phyloP scores from a whole-genome alignment of 345 rosid genomes.

The Salix dunnii region DNA sequence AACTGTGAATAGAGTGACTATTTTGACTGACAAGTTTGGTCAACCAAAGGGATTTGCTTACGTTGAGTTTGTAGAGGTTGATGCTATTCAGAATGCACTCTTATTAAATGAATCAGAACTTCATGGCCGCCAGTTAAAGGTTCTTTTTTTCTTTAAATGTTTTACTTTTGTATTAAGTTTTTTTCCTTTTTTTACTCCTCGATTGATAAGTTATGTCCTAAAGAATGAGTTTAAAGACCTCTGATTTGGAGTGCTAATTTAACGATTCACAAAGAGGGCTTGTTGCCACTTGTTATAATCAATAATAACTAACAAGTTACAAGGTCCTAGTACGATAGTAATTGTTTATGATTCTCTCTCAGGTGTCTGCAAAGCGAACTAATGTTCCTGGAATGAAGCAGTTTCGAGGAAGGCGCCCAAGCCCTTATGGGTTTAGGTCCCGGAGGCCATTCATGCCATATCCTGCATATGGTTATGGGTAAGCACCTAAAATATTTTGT shows the following conservation, averaged over 20 bases:
- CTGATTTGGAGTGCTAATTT: neutral
- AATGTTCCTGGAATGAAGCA: slow-evolving; percentile 95
- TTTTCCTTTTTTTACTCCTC: neutral
- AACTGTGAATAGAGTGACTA: slow-evolving; percentile 92
- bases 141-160: slow-evolving; percentile 16
- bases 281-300: neutral
- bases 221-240: neutral
- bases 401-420: slow-evolving; percentile 80
- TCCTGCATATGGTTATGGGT: slow-evolving; percentile 81
- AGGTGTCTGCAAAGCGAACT: slow-evolving; percentile 97
- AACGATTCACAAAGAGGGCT: neutral
- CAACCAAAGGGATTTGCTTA: slow-evolving; percentile 99
- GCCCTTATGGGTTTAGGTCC: slow-evolving; percentile 61
- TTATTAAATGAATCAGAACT: slow-evolving; percentile 88
- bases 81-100: slow-evolving; percentile 94
- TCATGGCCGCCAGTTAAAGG: slow-evolving; percentile 98
- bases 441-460: slow-evolving; percentile 77
- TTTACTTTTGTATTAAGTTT: neutral
- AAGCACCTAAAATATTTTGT: slow-evolving; percentile 21
- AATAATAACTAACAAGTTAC: neutral
- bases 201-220: neutral
- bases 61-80: slow-evolving; percentile 91
- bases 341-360: slow-evolving; percentile 16
- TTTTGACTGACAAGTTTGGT: slow-evolving; percentile 97
- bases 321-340: slow-evolving; percentile 2